A percentile compares a stretch with the other conserved stretches of the same genome.
Conservation (phyloP, 2,329 filamentous ascomycete species). For the Penicillium sp. region DNA sequence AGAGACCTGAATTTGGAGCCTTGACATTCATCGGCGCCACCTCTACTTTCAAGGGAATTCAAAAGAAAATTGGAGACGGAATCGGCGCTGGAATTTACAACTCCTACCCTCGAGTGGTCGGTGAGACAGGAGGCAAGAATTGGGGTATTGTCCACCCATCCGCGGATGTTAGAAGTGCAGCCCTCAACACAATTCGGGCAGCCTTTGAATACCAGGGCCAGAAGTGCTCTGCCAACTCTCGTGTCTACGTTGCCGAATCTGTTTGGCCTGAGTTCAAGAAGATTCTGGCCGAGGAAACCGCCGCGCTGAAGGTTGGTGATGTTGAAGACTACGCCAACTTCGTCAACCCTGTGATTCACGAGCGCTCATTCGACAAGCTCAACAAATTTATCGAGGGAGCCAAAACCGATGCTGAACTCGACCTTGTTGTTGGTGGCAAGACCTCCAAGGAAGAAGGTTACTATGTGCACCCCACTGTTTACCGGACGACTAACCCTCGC, state of each 20-base stretch:
- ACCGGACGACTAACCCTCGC: slow-evolving; percentile 67
- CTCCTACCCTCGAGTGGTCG: slow-evolving; percentile 81
- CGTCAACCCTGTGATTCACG: slow-evolving; percentile 81
- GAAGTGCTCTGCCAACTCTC: slow-evolving; percentile 82
- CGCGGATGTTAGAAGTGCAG: slow-evolving; percentile 74
- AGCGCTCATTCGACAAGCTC: slow-evolving; percentile 75
- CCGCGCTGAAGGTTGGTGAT: slow-evolving; percentile 67
- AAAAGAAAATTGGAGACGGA: slow-evolving; percentile 77
- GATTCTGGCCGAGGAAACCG: slow-evolving; percentile 63
- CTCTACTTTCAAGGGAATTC: slow-evolving; percentile 80
- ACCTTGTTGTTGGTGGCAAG: slow-evolving; percentile 72
- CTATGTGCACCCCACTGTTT: slow-evolving; percentile 79
- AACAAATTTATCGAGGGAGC: slow-evolving; percentile 73
- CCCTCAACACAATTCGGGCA: slow-evolving; percentile 75
- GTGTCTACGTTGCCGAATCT: slow-evolving; percentile 73
- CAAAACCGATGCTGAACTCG: slow-evolving; percentile 68
- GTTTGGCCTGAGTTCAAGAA: slow-evolving; percentile 71
- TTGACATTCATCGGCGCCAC: slow-evolving; percentile 92
- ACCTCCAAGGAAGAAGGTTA: slow-evolving; percentile 75
- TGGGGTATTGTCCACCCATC: slow-evolving; percentile 77
- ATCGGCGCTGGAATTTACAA: slow-evolving; percentile 76
- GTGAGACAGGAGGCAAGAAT: slow-evolving; percentile 89
- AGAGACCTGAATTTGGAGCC: slow-evolving; percentile 75
- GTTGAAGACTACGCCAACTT: slow-evolving; percentile 72
- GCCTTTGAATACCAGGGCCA: slow-evolving; percentile 88